phyloP scores from a whole-genome alignment of 345 rosid genomes.

The Draba incana region DNA sequence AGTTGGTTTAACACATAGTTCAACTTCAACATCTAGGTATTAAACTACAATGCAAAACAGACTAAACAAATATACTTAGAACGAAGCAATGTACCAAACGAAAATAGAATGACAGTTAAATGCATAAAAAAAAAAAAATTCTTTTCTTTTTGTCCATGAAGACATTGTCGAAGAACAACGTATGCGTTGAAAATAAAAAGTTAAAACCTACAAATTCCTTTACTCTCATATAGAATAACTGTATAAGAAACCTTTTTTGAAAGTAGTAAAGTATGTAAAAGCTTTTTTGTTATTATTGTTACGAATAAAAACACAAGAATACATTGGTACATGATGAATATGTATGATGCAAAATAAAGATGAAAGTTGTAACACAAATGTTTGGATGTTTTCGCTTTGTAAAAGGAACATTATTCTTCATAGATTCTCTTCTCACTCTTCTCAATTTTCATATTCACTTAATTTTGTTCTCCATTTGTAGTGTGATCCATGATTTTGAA shows the following conservation, averaged over 20 bases:
- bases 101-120: no score
- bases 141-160: neutral
- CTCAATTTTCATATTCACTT: neutral
- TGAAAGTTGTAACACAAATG: slow-evolving; percentile 12
- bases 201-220: no score
- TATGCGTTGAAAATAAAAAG: no score
- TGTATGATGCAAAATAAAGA: slow-evolving; percentile 18
- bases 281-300: neutral
- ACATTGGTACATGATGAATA: slow-evolving; percentile 26
- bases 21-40: no score
- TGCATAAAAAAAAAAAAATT: no score
- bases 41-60: no score
- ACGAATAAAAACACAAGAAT: slow-evolving; percentile 8
- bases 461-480: neutral
- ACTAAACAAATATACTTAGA: no score
- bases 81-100: no score
- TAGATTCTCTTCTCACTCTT: slow-evolving; percentile 8
- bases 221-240: no score
- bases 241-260: neutral
- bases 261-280: neutral
- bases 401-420: slow-evolving; percentile 24
- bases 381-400: slow-evolving; percentile 38
- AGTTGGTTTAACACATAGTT: no score
- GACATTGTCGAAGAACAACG: neutral
- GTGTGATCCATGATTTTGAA: neutral